Conservation (phyloP, 495 filamentous ascomycete species). For the Tuber indicum region DNA sequence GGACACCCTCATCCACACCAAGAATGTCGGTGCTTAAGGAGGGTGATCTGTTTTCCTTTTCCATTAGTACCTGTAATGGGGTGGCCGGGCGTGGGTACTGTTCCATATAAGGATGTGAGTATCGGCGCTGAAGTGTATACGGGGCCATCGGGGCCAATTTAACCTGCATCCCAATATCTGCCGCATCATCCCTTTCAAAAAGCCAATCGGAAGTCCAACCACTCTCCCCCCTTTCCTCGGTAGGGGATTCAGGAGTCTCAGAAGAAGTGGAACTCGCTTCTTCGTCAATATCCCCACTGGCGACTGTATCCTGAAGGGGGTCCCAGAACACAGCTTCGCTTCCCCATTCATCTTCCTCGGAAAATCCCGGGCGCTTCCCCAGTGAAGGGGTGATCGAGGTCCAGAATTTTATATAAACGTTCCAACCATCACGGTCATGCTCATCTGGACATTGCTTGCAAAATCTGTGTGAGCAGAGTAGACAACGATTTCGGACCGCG, state of each 20-base stretch:
- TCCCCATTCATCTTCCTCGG: constrained; percentile 8
- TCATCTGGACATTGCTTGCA: constrained; percentile 32
- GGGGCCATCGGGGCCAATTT: neutral
- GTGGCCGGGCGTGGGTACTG: neutral
- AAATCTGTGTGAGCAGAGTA: constrained; percentile 39
- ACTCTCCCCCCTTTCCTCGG: neutral
- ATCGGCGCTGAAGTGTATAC: neutral
- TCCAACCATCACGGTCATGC: constrained; percentile 35
- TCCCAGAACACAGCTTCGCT: neutral
- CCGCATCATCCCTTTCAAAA: neutral
- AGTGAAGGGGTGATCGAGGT: neutral
- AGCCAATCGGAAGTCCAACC: neutral
- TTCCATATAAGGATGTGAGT: neutral
- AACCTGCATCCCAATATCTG: neutral
- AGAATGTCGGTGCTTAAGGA: neutral
- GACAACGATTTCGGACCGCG: constrained; percentile 36
- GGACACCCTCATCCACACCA: neutral
- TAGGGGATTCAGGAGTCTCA: neutral
- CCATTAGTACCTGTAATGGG: neutral
- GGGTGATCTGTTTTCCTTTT: neutral
- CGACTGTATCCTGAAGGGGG: neutral
- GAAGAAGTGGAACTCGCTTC: neutral
- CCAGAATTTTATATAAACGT: constrained; percentile 31
- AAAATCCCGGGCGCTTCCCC: neutral
- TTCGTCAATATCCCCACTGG: neutral